Conservation (phyloP, 2,329 filamentous ascomycete species). For the Plenodomus lindquistii region DNA sequence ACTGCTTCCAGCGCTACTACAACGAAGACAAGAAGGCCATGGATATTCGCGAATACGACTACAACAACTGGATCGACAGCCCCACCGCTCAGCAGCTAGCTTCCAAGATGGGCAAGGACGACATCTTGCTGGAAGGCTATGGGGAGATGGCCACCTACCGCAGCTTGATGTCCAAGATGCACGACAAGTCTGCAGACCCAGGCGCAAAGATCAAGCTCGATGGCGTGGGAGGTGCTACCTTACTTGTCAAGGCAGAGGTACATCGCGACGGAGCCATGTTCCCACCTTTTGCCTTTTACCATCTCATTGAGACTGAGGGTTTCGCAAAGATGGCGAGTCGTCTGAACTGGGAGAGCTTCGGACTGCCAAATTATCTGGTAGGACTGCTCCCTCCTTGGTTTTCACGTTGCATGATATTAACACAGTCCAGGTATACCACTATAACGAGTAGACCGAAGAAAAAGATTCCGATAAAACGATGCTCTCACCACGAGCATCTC, state of each 20-base stretch:
- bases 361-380: slow-evolving; percentile 97
- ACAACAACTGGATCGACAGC: slow-evolving; percentile 96
- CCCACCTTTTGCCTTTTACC: slow-evolving; percentile 92
- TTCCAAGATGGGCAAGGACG: slow-evolving; percentile 81
- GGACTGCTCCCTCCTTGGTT: slow-evolving; percentile 31
- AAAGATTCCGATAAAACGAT: slow-evolving; percentile 1
- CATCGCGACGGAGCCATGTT: slow-evolving; percentile 99
- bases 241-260: slow-evolving; percentile 94
- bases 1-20: slow-evolving; percentile 86
- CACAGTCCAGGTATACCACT: slow-evolving; percentile 74
- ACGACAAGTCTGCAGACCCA: slow-evolving; percentile 55
- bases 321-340: slow-evolving; percentile 96
- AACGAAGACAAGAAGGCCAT: slow-evolving; percentile 70
- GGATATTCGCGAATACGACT: slow-evolving; percentile 87
- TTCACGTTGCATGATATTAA: neutral
- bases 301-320: slow-evolving; percentile 96
- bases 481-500: slow-evolving; percentile 6
- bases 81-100: slow-evolving; percentile 75
- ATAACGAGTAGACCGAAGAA: slow-evolving; percentile 68
- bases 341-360: slow-evolving; percentile 81
- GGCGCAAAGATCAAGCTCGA: slow-evolving; percentile 75
- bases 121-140: slow-evolving; percentile 93
- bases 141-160: slow-evolving; percentile 90
- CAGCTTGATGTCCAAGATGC: slow-evolving; percentile 85
- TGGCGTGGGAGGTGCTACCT: slow-evolving; percentile 88